Percentiles rank a stretch among this genome's conserved stretches.
These are phyloP conservation scores for Termitomyces sp. DNA, from an alignment of 768 basidiomycete genomes.

Conservation along the genomic window DNA sequence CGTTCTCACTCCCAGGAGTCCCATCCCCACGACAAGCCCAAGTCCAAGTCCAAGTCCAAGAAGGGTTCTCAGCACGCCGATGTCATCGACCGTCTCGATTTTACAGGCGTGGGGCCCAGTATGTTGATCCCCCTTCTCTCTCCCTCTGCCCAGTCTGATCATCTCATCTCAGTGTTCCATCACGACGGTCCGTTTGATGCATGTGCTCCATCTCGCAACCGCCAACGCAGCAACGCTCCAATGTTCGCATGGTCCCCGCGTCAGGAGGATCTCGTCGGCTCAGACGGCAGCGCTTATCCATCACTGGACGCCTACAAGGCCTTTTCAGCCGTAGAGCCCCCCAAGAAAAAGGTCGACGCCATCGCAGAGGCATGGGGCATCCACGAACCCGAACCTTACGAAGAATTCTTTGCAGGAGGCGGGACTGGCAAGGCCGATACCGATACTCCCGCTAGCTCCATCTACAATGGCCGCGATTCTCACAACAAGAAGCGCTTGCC, in stretches of 20 bases:
- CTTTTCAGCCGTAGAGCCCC: slow-evolving; percentile 53
- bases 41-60: slow-evolving; percentile 44
- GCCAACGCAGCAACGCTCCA: slow-evolving; percentile 73
- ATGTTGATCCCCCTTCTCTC: slow-evolving; percentile 27
- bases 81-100: slow-evolving; percentile 87
- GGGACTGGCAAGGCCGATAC: slow-evolving; percentile 46
- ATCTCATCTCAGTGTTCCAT: slow-evolving; percentile 66
- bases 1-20: slow-evolving; percentile 46
- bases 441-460: slow-evolving; percentile 64
- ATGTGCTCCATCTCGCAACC: slow-evolving; percentile 87
- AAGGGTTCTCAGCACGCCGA: slow-evolving; percentile 84
- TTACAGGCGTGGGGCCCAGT: slow-evolving; percentile 83
- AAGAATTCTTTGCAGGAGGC: slow-evolving; percentile 85
- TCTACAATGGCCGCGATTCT: slow-evolving; percentile 62
- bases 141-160: slow-evolving; percentile 4
- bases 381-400: slow-evolving; percentile 87
- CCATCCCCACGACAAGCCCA: slow-evolving; percentile 23
- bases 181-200: slow-evolving; percentile 93
- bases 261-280: slow-evolving; percentile 34
- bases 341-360: slow-evolving; percentile 85
- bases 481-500: slow-evolving; percentile 37
- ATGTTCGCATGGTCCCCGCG: slow-evolving; percentile 70
- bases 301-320: slow-evolving; percentile 42
- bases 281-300: slow-evolving; percentile 51
- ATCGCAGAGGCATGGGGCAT: slow-evolving; percentile 93